Evolutionary conservation across 352 stramenopile species (phyloP).

Genomic region (Stramenopiles sp.): DNA sequence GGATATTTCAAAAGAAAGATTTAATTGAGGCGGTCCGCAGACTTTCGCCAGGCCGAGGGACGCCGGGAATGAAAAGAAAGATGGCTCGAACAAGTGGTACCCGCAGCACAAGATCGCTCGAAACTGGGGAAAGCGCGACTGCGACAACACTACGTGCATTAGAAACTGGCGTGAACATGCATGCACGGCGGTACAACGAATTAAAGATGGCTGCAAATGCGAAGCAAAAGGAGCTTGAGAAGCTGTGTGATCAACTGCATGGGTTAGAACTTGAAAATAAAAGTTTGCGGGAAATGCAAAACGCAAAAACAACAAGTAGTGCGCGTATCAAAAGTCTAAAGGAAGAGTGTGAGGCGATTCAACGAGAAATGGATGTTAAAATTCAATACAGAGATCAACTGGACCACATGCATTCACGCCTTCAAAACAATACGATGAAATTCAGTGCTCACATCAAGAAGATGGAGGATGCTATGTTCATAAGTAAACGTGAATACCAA

Average conservation of each 20-base stretch:
- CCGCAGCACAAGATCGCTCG: too few relatives aligned
- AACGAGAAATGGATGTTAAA: slow-evolving; percentile 28
- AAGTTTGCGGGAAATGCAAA: slow-evolving; percentile 34
- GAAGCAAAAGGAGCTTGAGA: slow-evolving; percentile 29
- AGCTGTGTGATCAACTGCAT: slow-evolving; percentile 26
- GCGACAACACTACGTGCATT: slow-evolving; percentile 22
- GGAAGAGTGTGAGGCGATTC: slow-evolving; percentile 29
- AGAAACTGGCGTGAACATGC: slow-evolving; percentile 19
- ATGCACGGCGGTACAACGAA: slow-evolving; percentile 37
- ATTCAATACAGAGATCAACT: slow-evolving; percentile 35
- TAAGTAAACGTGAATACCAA: slow-evolving; percentile 16
- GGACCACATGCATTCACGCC: slow-evolving; percentile 34
- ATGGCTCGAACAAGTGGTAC: too few relatives aligned
- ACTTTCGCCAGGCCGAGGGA: too few relatives aligned
- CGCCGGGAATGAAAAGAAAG: too few relatives aligned
- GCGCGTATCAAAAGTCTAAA: slow-evolving; percentile 28
- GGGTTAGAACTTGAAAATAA: slow-evolving; percentile 31
- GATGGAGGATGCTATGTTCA: slow-evolving; percentile 31
- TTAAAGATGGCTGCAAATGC: slow-evolving; percentile 29
- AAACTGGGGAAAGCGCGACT: too few relatives aligned
- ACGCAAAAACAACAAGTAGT: slow-evolving; percentile 30
- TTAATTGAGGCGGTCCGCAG: too few relatives aligned
- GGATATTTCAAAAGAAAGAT: too few relatives aligned
- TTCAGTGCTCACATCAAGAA: slow-evolving; percentile 33
- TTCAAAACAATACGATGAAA: slow-evolving; percentile 33